Evolutionary conservation across 2,329 filamentous ascomycete genomes (phyloP), one percentile per base, ranked within the genome.

Genomic region (Aureobasidium pullulans): DNA sequence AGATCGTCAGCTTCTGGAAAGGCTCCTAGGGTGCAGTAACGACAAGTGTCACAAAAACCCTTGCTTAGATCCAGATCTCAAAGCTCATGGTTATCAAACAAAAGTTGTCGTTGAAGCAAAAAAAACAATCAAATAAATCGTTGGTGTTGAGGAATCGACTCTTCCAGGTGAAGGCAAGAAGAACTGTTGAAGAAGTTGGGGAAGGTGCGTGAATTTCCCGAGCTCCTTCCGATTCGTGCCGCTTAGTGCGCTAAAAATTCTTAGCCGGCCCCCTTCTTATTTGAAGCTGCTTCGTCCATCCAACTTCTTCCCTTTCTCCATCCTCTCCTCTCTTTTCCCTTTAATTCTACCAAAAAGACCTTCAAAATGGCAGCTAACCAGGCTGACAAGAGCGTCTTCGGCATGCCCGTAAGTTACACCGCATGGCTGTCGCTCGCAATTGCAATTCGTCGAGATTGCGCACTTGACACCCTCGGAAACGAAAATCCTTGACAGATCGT

Each of bases 361-460:
- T 63, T 65, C 69, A 68, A 61, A 65, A 72, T 72, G 69, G 62
- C 68, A 63, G 76, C 77, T 68, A 70, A 68, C 66, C 79, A 82
- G 72, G 67, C 64, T 63, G 77, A 81, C 29, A 82, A 82, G 78
- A 75, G 76, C 71, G 72, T 81, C 68, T 71, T 83, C 71, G 82
- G 80, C 65, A 76, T 77, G 74, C 74, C 73, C 62, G 74, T 76
- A 71, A 66, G 66, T 60, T 62, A 28, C 59, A 60, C 31, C n/a
- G 32, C 31, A 15, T 4, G 19, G 28, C 40, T 32, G 19, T 52
- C 36, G 50, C 54, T 60, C 49, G 63, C 49, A n/a, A 52, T 40
- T 44, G 61, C 61, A 19, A 48, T 57, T 57, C 19, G 54, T 57
- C 37, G 52, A 46, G 52, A 5, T n/a, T 16, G 42, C 40, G 39